phyloP scores from a whole-genome alignment of 2,329 filamentous ascomycete genomes.

The Trichoderma aggressivum region DNA sequence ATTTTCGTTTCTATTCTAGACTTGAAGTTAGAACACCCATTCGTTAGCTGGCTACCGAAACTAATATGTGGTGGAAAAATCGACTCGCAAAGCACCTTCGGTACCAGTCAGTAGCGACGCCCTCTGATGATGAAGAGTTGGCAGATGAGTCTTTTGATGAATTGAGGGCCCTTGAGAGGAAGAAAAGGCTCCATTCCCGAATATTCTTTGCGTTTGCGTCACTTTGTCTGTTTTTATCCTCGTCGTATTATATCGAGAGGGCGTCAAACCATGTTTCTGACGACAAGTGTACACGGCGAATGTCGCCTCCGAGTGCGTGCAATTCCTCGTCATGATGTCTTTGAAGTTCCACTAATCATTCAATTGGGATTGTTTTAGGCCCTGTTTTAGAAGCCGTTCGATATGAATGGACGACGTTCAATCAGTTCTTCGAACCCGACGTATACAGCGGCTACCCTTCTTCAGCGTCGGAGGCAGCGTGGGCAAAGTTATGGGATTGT shows the following conservation, averaged over 20 bases:
- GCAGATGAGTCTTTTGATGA: not conserved
- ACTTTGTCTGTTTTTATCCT: not conserved
- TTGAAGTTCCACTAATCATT: not conserved
- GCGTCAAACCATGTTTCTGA: not conserved
- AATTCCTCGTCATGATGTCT: not conserved
- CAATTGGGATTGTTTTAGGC: not conserved
- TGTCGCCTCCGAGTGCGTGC: not conserved
- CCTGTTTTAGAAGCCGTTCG: not conserved
- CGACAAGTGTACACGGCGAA: not conserved
- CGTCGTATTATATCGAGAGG: not conserved
- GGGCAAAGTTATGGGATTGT: not conserved
- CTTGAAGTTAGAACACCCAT: not conserved
- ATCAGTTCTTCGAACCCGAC: not conserved
- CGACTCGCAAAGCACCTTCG: not conserved
- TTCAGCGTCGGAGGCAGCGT: not conserved
- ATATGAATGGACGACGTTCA: not conserved
- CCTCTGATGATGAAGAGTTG: not conserved
- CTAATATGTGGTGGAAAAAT: not conserved
- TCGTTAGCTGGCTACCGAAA: not conserved
- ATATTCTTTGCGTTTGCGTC: not conserved
- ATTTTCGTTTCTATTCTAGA: not conserved
- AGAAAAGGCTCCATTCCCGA: not conserved
- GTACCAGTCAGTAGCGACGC: not conserved
- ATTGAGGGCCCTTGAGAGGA: not conserved
- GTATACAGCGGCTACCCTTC: not conserved